Evolutionary conservation across 257 asterid genomes (phyloP).

Genomic region (Solanum boliviense): DNA sequence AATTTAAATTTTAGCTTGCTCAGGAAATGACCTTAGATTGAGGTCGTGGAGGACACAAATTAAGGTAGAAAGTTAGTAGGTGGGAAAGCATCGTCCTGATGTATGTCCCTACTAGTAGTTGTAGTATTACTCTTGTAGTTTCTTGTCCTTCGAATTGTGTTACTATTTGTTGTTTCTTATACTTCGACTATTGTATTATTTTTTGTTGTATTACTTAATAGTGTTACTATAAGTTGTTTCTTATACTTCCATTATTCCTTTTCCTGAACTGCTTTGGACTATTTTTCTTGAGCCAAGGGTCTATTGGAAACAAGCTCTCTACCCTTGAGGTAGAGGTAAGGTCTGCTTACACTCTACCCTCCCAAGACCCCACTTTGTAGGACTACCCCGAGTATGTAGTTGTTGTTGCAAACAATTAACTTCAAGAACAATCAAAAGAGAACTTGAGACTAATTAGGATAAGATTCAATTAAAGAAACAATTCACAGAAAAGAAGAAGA

Average conservation of each 20-base stretch:
- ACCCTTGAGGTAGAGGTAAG: neutral
- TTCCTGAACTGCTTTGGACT: too few relatives aligned
- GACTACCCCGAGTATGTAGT: neutral
- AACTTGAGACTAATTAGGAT: neutral
- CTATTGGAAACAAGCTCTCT: too few relatives aligned
- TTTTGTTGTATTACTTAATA: neutral
- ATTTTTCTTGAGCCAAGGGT: too few relatives aligned
- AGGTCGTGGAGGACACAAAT: neutral
- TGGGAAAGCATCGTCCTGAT: neutral
- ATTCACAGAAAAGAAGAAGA: neutral
- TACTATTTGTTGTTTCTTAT: neutral
- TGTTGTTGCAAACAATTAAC: neutral
- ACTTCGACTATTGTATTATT: neutral
- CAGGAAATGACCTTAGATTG: neutral
- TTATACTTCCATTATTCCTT: too few relatives aligned
- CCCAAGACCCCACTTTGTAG: neutral
- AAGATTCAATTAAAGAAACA: neutral
- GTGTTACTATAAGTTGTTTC: neutral
- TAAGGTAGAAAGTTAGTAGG: neutral
- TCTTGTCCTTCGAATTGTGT: neutral
- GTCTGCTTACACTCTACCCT: neutral
- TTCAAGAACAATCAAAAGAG: neutral
- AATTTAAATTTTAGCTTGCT: too few relatives aligned
- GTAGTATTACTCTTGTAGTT: neutral
- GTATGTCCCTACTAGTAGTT: neutral